These are phyloP conservation scores for Xanthoparmelia taractica DNA, from an alignment of 495 filamentous ascomycete genomes.

Conservation along the genomic window DNA sequence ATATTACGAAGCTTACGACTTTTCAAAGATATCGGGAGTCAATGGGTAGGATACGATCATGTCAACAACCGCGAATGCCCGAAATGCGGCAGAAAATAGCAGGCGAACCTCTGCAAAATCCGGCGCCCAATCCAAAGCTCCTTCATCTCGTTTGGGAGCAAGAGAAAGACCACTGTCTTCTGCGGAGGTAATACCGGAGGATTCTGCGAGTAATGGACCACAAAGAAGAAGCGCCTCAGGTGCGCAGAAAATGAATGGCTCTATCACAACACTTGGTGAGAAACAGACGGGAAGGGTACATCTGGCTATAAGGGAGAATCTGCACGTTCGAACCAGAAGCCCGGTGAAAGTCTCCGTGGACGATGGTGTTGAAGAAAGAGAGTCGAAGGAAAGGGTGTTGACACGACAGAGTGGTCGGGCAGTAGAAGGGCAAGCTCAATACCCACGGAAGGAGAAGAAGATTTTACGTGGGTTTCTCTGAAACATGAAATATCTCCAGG, in stretches of 20 bases:
- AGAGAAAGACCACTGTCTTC: constrained; percentile 20
- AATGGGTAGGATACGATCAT: constrained; percentile 15
- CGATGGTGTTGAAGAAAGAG: constrained; percentile 42
- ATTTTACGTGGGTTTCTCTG: constrained; percentile 28
- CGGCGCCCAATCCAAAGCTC: constrained; percentile 23
- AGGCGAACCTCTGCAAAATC: constrained; percentile 20
- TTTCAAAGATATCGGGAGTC: neutral
- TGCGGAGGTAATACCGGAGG: constrained; percentile 25
- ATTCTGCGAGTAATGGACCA: constrained; percentile 26
- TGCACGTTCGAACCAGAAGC: constrained; percentile 55
- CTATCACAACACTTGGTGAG: constrained; percentile 21
- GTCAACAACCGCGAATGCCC: constrained; percentile 18
- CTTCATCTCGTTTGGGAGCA: constrained; percentile 20
- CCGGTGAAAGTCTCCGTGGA: constrained; percentile 52
- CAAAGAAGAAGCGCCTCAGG: constrained; percentile 17
- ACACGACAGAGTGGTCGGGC: constrained; percentile 27
- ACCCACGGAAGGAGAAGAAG: constrained; percentile 36
- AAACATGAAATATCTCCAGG: constrained; percentile 7
- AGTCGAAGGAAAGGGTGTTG: constrained; percentile 52
- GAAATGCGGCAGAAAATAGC: constrained; percentile 18
- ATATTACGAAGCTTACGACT: constrained; percentile 11
- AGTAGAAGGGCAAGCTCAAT: constrained; percentile 7
- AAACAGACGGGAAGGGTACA: constrained; percentile 43
- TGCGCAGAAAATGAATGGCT: constrained; percentile 18
- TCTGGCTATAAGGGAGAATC: constrained; percentile 57